Base-by-base conservation (phyloP, 352 stramenopile species). In the Thalassiosira pacifica region DNA sequence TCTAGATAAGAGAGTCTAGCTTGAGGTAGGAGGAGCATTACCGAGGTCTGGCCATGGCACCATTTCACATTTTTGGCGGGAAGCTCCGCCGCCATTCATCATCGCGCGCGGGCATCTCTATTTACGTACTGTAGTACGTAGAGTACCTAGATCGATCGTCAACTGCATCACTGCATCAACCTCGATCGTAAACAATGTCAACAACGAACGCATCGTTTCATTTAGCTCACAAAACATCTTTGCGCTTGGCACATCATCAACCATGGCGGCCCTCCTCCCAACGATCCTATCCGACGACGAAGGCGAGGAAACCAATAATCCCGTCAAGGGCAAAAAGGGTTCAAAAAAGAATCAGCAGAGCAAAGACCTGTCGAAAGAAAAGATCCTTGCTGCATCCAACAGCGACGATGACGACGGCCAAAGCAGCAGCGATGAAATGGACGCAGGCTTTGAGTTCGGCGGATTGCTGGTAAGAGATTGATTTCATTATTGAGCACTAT, bases 371-470 rank as follows among this genome's bases (percentile, higher is more conserved):
- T 3, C 55, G 4, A 42, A 42, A 57, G 45, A 57, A 57, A 18
- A 18, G 45, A 57, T 24, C 2, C 6, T 57, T 57, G 6, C 45
- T 8, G 59, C 5, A 19, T 24, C 29, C 8, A 22, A 9, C 59
- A 66, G 59, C 19, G 59, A 45, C 8, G 83, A 86, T 16, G 65
- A 82, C 13, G 81, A 81, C 19, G 70, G 64, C 11, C 34, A n/a
- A 26, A 70, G 53, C 6, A 70, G 53, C 6, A 81, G 63, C 34
- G 82, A 83, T n/a, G 85, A 90, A 85, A 85, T 94, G 57, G 86
- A 94, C 69, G 69, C 66, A 16, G 78, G 91, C 48, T 93, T 95
- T 71, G 85, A 91, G 26, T 95, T 95, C 82, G 90, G 91, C 6
- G 91, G 91, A 60, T 65, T 95, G 18, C 61, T 94, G 76, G 90